Evolutionary conservation across 2,329 filamentous ascomycete genomes (phyloP).

Genomic region (Hirsutella thompsonii): DNA sequence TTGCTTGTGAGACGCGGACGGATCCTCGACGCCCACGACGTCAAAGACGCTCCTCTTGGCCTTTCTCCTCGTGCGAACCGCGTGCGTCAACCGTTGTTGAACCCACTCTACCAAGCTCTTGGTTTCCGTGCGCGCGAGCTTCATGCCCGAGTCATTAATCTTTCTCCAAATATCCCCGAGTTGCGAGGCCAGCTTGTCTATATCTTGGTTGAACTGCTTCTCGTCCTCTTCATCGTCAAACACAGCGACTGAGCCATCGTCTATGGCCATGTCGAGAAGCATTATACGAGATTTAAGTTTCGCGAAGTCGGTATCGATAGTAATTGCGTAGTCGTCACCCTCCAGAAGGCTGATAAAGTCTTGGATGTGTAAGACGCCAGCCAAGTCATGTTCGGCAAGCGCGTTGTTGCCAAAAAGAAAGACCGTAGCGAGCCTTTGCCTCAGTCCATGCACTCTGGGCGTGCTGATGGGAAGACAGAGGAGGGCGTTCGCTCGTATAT

Average conservation of each 20-base stretch:
- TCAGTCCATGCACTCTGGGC: constrained; percentile 41
- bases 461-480: constrained; percentile 42
- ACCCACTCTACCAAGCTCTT: constrained; percentile 66
- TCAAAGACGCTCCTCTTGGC: constrained; percentile 41
- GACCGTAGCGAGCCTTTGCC: constrained; percentile 51
- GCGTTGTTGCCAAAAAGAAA: constrained; percentile 43
- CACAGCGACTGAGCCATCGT: constrained; percentile 34
- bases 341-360: constrained; percentile 32
- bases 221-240: constrained; percentile 17
- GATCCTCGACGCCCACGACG: constrained; percentile 20
- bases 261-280: constrained; percentile 64
- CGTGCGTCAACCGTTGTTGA: constrained; percentile 58
- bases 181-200: constrained; percentile 52
- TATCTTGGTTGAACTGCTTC: constrained; percentile 50
- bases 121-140: constrained; percentile 58
- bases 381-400: constrained; percentile 26
- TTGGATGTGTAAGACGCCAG: constrained; percentile 27
- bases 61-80: constrained; percentile 51
- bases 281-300: constrained; percentile 51
- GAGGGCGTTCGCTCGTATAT: constrained; percentile 46
- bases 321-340: constrained; percentile 36
- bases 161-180: constrained; percentile 45
- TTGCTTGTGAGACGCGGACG: constrained; percentile 28
- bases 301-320: constrained; percentile 50
- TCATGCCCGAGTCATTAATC: constrained; percentile 65